Evolutionary conservation across 148 eudicot genomes (phyloP), one percentile per base, ranked within the genome.

Genomic region (Camellia granthamiana): DNA sequence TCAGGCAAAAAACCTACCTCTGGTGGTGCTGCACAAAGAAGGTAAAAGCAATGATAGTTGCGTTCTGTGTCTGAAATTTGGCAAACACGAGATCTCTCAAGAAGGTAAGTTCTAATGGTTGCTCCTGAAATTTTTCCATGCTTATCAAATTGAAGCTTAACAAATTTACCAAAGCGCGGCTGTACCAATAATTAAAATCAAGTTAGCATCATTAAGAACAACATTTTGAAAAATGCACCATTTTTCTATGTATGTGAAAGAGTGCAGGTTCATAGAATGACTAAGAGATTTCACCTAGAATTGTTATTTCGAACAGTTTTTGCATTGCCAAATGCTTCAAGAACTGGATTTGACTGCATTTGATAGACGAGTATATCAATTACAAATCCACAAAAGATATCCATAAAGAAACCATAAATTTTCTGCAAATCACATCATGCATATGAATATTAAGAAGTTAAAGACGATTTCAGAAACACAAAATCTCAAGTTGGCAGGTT

Each of bases 241-340:
- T 19, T 23, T 30, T 64, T 30, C 38, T 7, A 64, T 19, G 68
- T 64, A 74, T 15, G 21, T 58, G 4, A 73, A 41, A 75, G 21
- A 69, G 16, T 42, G 19, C n/a, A 41, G 68, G 77, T 59, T 38
- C 70, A 56, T 30, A 82, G 54, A 12, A 59, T 69, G 77, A 77
- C 61, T 64, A 11, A 55, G 21, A 72, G 47, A 8, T 69, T 86
- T 77, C 80, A 92, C 98, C 98, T 93, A 67, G 98, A 92, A 81
- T 93, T 93, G 87, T 93, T 91, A 66, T 93, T 93, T 82, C 95
- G 86, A 65, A 93, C 95, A 65, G 97, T 93, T 90, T 93, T 93
- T 73, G 97, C 97, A 84, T 93, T 93, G 81, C 97, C 97, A 87
- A 93, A 93, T 59, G 97, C 97, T 86, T 93, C 95, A 77, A 93